Evolutionary conservation across 2,329 filamentous ascomycete species (phyloP).

Genomic region (Fusarium sp.): DNA sequence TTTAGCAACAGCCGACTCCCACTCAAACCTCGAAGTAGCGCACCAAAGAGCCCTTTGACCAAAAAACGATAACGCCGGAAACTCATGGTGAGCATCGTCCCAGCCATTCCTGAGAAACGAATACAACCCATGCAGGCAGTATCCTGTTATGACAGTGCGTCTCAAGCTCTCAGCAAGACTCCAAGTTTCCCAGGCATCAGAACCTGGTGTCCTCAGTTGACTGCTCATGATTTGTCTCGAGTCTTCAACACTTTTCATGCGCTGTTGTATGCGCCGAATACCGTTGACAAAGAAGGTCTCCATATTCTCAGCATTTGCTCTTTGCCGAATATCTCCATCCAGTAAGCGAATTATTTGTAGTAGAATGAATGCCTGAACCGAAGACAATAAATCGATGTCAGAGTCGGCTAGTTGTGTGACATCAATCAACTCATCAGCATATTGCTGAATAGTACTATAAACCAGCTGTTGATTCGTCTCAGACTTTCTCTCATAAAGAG

Average conservation of each 20-base stretch:
- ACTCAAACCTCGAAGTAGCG: background rate
- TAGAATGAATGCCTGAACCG: background rate
- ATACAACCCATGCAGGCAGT: background rate
- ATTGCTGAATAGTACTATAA: background rate
- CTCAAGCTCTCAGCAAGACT: background rate
- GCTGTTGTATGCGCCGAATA: background rate
- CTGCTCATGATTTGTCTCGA: background rate
- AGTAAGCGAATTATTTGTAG: background rate
- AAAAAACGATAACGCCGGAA: background rate
- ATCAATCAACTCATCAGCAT: background rate
- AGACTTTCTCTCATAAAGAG: background rate
- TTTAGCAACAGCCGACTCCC: background rate
- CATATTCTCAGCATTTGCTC: background rate
- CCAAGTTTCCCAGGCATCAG: background rate
- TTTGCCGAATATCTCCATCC: background rate
- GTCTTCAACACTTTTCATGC: background rate
- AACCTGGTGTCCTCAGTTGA: background rate
- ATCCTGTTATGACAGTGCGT: background rate
- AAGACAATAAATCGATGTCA: background rate
- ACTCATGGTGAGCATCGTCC: background rate
- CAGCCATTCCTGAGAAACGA: background rate
- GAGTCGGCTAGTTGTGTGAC: background rate
- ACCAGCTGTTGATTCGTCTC: background rate
- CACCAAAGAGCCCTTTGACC: background rate
- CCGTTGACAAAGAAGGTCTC: background rate